Evolutionary conservation across 129 eudicot genomes (phyloP), one percentile per base, ranked within the genome.

Genomic region (Centella asiatica): DNA sequence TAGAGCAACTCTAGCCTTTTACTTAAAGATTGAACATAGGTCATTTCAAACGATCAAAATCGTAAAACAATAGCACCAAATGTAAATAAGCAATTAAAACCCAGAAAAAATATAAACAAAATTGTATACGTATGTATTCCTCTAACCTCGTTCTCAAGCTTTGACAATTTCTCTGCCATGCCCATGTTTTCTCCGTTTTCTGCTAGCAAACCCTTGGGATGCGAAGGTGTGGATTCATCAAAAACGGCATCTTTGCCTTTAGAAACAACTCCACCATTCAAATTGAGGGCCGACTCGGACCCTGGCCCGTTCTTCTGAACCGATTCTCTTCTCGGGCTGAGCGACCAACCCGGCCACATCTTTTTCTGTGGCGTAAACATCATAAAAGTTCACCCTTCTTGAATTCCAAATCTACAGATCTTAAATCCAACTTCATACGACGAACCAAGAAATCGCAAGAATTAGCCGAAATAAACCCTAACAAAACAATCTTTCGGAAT

Each of bases 341-440:
- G 78, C 45, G 75, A 56, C 93, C 83, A 89, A 36, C 80, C 72
- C 55, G 80, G 64, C 68, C 67, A 76, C 31, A 64, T 40, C 72
- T 80, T 80, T 73, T 63, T 90, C 73, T 81, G 87, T 14, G 95
- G 95, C 59, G 98, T 83, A 70, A 71, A 66, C 97, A 90, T 86
- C 64, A 23, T 24, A 67, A 55, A 25, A 26, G 25, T 25, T 34
- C 70, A 45, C 57, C 47, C 34, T 57, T 64, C 36, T 40, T 22
- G 40, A 60, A 31, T 12, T 49, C 72, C 32, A 48, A 23, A 22
- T 17, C 22, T 33, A 63, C 70, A 72, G 85, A 82, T 79, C 81
- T 44, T 75, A 47, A 29, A 66, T 69, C 62, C 66, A 72, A 49
- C 74, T 73, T 72, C 86, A 86, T 67, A 68, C 13, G 20, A 49